Conservation (phyloP, 2,329 filamentous ascomycete genomes). For the Tolypocladium tropicale region DNA sequence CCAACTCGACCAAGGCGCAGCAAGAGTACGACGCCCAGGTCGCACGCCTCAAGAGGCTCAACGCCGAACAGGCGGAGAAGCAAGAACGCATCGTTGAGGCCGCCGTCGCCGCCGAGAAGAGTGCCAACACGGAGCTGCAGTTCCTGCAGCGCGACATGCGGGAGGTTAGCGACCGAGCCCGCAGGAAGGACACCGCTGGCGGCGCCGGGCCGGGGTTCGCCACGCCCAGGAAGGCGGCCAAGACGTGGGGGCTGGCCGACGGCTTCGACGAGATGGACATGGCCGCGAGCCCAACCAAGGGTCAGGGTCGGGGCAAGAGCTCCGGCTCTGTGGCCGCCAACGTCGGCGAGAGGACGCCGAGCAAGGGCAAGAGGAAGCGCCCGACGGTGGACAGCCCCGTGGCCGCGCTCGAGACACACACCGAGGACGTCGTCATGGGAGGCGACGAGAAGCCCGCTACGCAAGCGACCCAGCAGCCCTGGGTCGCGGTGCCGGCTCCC, state of each 20-base stretch:
- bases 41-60: slow-evolving; percentile 48
- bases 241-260: slow-evolving; percentile 53
- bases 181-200: slow-evolving; percentile 31
- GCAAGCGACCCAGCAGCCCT: slow-evolving; percentile 9
- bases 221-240: slow-evolving; percentile 52
- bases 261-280: slow-evolving; percentile 65
- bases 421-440: slow-evolving; percentile 28
- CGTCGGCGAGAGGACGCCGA: slow-evolving; percentile 48
- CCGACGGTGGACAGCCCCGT: slow-evolving; percentile 55
- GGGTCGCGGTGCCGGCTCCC: slow-evolving; percentile 12
- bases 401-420: slow-evolving; percentile 45
- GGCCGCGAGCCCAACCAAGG: slow-evolving; percentile 42
- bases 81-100: slow-evolving; percentile 55
- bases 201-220: slow-evolving; percentile 17
- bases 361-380: slow-evolving; percentile 61
- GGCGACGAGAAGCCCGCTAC: slow-evolving; percentile 14
- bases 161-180: slow-evolving; percentile 42
- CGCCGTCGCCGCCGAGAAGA: slow-evolving; percentile 54
- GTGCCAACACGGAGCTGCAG: slow-evolving; percentile 56
- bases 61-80: slow-evolving; percentile 52
- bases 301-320: slow-evolving; percentile 28
- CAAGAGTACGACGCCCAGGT: slow-evolving; percentile 56
- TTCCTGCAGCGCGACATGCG: slow-evolving; percentile 64
- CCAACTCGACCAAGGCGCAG: slow-evolving; percentile 52
- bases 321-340: slow-evolving; percentile 31